Evolutionary conservation across 192 early-diverging fungal species (phyloP), one percentile per base, ranked within the genome.

Genomic region (Entomortierella beljakovae): DNA sequence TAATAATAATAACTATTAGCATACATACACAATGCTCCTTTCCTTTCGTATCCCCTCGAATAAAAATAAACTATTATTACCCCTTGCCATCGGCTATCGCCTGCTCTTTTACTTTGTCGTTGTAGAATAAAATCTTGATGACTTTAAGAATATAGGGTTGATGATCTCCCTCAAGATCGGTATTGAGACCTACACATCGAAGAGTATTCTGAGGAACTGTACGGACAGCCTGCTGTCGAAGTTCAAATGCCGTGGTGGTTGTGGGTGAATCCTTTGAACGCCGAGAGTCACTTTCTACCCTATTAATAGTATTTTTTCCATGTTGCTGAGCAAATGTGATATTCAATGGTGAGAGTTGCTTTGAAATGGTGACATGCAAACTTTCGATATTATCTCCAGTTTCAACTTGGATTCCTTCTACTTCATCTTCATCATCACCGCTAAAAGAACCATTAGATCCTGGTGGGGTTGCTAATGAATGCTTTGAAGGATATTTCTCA

Each of bases 91-190:
- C 43, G n/a, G 37, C 49, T 49, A 55, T 71, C 26, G 83, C 82
- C 15, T 64, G 66, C 5, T 74, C 58, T 28, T 68, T 73, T 54
- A 88, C 81, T 55, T 81, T 65, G 57, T 87, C 84, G 33, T 88
- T 69, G 67, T 89, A 92, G n/a, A 90, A 88, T 49, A 92, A 33
- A 43, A 90, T 82, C 76, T 87, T 87, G 40, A 91, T 73, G 20
- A 91, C 38, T 7, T 74, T 80, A 42, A 89, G 77, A 25, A 81
- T 81, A 87, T 88, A 92, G 20, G 64, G 58, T 13, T 88, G 85
- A 59, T 68, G 55, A 0, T 61, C 75, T 7, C 46, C 48, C 37
- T 86, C 76, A n/a, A 84, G 81, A 40, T 91, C 85, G 11, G 85
- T 83, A 61, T 90, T 89, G 20, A 92, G 67, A 1, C 91, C 91